Conservation (phyloP, 495 filamentous ascomycete genomes). For the Aspergillus taichungensis region DNA sequence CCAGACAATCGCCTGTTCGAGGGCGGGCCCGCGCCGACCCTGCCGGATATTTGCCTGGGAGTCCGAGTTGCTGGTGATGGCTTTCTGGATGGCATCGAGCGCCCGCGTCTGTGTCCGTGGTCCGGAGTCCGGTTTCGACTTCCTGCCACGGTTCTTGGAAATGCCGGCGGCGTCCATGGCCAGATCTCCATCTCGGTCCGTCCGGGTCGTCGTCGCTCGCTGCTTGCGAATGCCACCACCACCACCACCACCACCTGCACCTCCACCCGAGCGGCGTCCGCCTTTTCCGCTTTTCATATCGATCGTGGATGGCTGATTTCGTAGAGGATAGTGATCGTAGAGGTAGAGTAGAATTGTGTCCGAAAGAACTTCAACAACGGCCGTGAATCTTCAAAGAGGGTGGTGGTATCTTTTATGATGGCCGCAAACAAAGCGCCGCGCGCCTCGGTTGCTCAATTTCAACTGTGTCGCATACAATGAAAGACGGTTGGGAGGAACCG, state of each 20-base stretch:
- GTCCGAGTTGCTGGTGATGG: constrained; percentile 27
- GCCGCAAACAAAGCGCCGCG: constrained; percentile 16
- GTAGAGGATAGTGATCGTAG: background rate
- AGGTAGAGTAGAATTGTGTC: constrained; percentile 4
- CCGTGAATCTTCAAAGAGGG: background rate
- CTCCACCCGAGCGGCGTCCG: too few species aligned
- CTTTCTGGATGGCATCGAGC: constrained; percentile 32
- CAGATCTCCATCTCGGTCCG: constrained; percentile 76
- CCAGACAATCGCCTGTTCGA: constrained; percentile 45
- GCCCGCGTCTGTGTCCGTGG: constrained; percentile 18
- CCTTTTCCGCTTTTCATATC: constrained; percentile 32
- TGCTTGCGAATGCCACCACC: constrained; percentile 73
- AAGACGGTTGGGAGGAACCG: background rate
- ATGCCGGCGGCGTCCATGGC: constrained; percentile 56
- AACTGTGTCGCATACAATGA: constrained; percentile 16
- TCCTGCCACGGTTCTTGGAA: constrained; percentile 27
- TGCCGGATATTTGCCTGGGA: constrained; percentile 35
- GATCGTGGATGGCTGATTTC: constrained; percentile 4
- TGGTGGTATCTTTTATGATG: constrained; percentile 7
- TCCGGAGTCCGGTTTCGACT: constrained; percentile 27
- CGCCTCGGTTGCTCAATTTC: constrained; percentile 17
- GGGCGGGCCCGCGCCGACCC: constrained; percentile 9
- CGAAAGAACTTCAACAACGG: too few species aligned
- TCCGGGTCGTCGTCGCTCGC: constrained; percentile 32
- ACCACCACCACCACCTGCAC: constrained; percentile 31